A percentile compares a stretch with the other conserved stretches of the same genome.
Conservation (phyloP, 164 flowering plant species). For the Magnolia changhungtana region DNA sequence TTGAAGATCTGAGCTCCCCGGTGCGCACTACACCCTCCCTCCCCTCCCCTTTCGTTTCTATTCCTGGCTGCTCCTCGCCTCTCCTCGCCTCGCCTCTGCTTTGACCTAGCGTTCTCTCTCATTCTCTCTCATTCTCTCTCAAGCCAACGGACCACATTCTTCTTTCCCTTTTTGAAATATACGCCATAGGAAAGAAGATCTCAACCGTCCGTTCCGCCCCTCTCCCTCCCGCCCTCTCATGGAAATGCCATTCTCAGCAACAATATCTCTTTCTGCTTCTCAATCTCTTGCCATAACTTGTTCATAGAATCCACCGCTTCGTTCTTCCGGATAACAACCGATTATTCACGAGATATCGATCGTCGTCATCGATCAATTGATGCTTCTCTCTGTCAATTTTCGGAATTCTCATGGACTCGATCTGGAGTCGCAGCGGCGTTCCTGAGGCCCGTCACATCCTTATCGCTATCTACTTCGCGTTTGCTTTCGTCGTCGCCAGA, state of each 20-base stretch:
- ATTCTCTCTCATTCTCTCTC: neutral
- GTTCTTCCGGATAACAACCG: too few relatives aligned
- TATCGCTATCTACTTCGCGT: slow-evolving; percentile 47
- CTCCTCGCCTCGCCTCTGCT: neutral
- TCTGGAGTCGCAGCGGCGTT: slow-evolving; percentile 28
- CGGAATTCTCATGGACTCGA: slow-evolving; percentile 38
- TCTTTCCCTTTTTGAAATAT: neutral
- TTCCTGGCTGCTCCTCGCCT: neutral
- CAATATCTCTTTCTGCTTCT: neutral
- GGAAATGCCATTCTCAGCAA: neutral
- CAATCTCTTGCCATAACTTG: neutral
- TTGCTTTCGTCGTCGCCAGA: slow-evolving; percentile 47
- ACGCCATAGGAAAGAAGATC: neutral
- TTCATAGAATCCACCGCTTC: neutral
- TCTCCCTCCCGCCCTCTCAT: neutral
- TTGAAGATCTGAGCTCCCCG: neutral
- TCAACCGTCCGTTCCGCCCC: neutral
- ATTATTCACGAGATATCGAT: neutral
- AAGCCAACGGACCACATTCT: neutral
- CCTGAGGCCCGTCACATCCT: slow-evolving; percentile 37
- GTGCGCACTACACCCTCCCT: neutral
- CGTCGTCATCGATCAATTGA: neutral
- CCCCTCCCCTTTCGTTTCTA: neutral
- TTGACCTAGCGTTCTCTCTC: neutral
- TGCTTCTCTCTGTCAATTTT: neutral